Conservation (phyloP, 345 rosid species). For the Cardamine resedifolia region DNA sequence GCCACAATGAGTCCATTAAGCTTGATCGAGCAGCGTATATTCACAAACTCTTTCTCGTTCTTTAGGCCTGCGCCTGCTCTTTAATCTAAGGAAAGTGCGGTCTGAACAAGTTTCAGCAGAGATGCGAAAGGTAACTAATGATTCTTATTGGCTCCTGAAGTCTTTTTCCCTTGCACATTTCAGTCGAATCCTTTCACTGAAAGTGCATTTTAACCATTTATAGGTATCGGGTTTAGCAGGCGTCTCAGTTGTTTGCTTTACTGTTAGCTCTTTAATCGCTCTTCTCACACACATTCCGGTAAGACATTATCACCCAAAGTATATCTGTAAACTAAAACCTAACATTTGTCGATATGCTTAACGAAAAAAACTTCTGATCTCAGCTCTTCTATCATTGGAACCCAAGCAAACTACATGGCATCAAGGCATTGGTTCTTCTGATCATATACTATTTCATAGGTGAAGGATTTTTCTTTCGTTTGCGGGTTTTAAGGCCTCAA, state of each 20-base stretch:
- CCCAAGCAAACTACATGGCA: constrained; percentile 35
- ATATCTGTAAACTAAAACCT: background rate
- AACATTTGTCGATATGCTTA: background rate
- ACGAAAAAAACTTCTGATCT: constrained; percentile 16
- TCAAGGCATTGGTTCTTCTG: constrained; percentile 41
- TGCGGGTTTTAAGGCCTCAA: background rate
- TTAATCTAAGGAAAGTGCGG: constrained; percentile 41
- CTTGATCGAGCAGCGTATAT: background rate
- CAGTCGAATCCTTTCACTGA: background rate
- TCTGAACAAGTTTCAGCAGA: constrained; percentile 42
- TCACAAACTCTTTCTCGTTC: background rate
- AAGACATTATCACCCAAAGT: background rate
- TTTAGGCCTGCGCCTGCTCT: constrained; percentile 36
- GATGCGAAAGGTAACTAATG: constrained; percentile 40
- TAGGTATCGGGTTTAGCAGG: constrained; percentile 45
- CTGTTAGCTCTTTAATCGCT: constrained; percentile 38
- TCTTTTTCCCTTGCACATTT: background rate
- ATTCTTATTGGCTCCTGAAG: background rate
- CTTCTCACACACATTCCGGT: constrained; percentile 42
- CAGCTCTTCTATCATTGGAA: constrained; percentile 47
- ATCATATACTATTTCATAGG: constrained; percentile 45
- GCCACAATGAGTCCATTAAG: background rate
- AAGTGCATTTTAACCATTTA: background rate
- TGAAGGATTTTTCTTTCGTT: constrained; percentile 6
- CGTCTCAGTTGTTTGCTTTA: constrained; percentile 42